phyloP scores from a whole-genome alignment of 192 early-diverging fungal genomes.

The Cetraspora pellucida region DNA sequence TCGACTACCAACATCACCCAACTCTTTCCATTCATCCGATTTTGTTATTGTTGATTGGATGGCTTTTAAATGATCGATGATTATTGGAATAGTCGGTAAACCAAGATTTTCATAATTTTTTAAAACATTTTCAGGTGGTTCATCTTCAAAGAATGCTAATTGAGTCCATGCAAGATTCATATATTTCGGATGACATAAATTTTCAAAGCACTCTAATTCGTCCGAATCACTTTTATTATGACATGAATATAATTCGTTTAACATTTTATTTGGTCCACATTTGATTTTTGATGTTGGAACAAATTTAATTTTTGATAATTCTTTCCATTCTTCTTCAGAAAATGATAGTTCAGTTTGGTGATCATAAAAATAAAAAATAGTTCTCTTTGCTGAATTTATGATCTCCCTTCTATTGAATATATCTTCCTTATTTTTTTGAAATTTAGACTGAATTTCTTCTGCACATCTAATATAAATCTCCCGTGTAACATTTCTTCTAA shows the following conservation, averaged over 20 bases:
- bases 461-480: neutral
- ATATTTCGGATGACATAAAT: neutral
- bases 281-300: neutral
- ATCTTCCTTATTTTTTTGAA: neutral
- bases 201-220: neutral
- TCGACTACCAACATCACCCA: no score
- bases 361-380: neutral
- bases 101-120: neutral
- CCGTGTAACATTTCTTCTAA: neutral
- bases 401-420: neutral
- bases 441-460: neutral
- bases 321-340: neutral
- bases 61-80: neutral
- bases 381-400: neutral
- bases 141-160: constrained; percentile 3
- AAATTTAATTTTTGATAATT: neutral
- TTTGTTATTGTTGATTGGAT: neutral
- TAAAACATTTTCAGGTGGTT: neutral
- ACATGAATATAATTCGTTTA: neutral
- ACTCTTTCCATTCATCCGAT: neutral
- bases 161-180: neutral
- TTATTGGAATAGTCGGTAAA: neutral
- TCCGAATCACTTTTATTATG: neutral
- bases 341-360: neutral
- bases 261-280: neutral